These are phyloP conservation scores for Isatis tinctoria DNA, from an alignment of 345 rosid species.

Conservation along the genomic window DNA sequence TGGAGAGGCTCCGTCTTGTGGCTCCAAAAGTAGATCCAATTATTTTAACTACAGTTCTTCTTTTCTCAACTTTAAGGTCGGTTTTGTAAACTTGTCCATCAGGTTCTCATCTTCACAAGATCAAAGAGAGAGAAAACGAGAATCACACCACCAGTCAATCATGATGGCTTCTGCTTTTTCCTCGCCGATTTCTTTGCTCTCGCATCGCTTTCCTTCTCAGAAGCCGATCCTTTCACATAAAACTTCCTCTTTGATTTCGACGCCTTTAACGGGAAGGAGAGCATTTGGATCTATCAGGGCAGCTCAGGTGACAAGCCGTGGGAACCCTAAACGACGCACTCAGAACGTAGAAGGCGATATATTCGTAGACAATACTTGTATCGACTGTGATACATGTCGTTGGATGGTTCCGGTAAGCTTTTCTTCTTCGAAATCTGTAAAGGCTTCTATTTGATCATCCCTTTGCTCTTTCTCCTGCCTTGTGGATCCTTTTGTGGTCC, in stretches of 20 bases:
- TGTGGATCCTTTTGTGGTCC: slow-evolving; percentile 1
- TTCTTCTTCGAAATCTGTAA: neutral
- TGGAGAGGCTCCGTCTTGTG: too few relatives aligned
- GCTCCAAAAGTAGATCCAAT: too few relatives aligned
- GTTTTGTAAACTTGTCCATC: too few relatives aligned
- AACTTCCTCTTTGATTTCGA: neutral
- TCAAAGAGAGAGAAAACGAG: neutral
- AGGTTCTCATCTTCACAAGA: too few relatives aligned
- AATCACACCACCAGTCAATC: neutral
- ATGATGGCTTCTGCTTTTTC: slow-evolving; percentile 29
- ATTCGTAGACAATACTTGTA: slow-evolving; percentile 56
- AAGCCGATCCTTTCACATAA: neutral
- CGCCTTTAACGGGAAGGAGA: slow-evolving; percentile 1
- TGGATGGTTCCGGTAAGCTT: slow-evolving; percentile 71
- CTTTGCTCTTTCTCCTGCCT: neutral
- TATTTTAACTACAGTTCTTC: too few relatives aligned
- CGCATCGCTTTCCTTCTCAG: neutral
- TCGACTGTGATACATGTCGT: slow-evolving; percentile 72
- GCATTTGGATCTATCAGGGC: slow-evolving; percentile 27
- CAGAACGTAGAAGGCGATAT: slow-evolving; percentile 57
- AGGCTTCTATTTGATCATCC: neutral
- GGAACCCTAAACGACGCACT: slow-evolving; percentile 28
- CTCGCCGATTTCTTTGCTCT: neutral
- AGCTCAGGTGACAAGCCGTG: slow-evolving; percentile 20
- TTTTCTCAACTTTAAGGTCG: too few relatives aligned